Evolutionary conservation across 1,284 basidiomycete species (phyloP).

Genomic region (Ustilago cynodontis): DNA sequence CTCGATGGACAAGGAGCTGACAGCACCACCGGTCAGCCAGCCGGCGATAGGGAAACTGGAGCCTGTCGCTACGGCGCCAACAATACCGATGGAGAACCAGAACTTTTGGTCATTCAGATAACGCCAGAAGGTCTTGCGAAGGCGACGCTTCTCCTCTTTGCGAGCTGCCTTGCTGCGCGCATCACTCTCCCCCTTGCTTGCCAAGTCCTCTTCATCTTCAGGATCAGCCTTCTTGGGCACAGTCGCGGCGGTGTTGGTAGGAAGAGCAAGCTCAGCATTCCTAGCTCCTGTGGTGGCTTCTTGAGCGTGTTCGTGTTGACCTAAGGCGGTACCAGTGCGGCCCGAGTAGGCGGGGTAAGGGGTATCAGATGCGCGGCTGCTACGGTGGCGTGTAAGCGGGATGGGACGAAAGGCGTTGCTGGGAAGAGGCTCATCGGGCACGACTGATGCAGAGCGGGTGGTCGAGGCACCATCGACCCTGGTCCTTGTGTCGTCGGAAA

Average conservation of each 20-base stretch:
- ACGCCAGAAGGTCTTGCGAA: slow-evolving; percentile 35
- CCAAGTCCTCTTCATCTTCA: slow-evolving; percentile 12
- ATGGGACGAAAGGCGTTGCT: slow-evolving; percentile 13
- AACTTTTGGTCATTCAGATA: slow-evolving; percentile 46
- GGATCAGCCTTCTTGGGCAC: slow-evolving; percentile 1
- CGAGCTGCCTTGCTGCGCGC: slow-evolving; percentile 20
- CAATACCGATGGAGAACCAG: slow-evolving; percentile 50
- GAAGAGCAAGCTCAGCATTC: slow-evolving; percentile 18
- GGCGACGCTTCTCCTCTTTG: slow-evolving; percentile 38
- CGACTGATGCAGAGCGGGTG: slow-evolving; percentile 26
- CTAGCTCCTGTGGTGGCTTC: slow-evolving; percentile 18
- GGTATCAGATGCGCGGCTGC: slow-evolving; percentile 36
- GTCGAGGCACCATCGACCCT: slow-evolving; percentile 38
- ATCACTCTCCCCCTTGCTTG: slow-evolving; percentile 3
- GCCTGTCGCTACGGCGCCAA: slow-evolving; percentile 60
- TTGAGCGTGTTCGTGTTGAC: slow-evolving; percentile 45
- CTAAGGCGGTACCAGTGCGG: slow-evolving; percentile 19
- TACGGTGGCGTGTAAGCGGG: slow-evolving; percentile 26
- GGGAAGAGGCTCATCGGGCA: slow-evolving; percentile 25
- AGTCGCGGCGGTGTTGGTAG: slow-evolving; percentile 22
- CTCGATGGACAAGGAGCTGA: slow-evolving; percentile 58
- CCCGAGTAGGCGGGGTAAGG: slow-evolving; percentile 29
- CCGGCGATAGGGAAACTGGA: slow-evolving; percentile 70
- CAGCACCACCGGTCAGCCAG: slow-evolving; percentile 61
- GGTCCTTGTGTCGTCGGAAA: slow-evolving; percentile 39